Evolutionary conservation across 495 filamentous ascomycete species (phyloP).

Genomic region (Aspergillus kassunensis): DNA sequence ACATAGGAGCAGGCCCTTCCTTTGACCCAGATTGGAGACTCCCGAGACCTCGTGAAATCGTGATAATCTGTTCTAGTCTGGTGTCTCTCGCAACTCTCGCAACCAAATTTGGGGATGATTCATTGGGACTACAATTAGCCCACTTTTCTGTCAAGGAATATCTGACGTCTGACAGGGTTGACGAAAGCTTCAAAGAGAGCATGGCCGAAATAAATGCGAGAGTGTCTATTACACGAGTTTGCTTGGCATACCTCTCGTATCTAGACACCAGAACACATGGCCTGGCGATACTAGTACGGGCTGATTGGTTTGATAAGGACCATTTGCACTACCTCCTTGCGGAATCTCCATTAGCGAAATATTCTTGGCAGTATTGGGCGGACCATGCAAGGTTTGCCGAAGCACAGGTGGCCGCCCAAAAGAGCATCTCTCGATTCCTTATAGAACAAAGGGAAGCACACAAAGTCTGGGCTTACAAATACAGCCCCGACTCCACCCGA

Average conservation of each 20-base stretch:
- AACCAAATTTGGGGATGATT: background rate
- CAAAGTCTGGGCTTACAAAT: slow-evolving; percentile 11
- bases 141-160: slow-evolving; percentile 15
- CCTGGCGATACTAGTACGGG: too few relatives aligned
- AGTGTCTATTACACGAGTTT: slow-evolving; percentile 7
- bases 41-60: slow-evolving; percentile 10
- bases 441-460: slow-evolving; percentile 11
- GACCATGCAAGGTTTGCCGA: slow-evolving; percentile 21
- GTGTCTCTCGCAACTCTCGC: slow-evolving; percentile 7
- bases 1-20: background rate
- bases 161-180: slow-evolving; percentile 3
- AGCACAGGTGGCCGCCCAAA: slow-evolving; percentile 22
- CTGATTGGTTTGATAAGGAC: too few relatives aligned
- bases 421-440: slow-evolving; percentile 17
- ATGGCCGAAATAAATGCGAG: slow-evolving; percentile 5
- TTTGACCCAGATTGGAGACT: slow-evolving; percentile 11
- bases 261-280: background rate
- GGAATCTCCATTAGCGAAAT: slow-evolving; percentile 7
- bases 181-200: slow-evolving; percentile 2
- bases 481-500: background rate
- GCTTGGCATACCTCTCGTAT: slow-evolving; percentile 13
- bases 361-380: slow-evolving; percentile 10
- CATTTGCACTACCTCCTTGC: too few relatives aligned
- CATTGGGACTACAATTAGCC: slow-evolving; percentile 8
- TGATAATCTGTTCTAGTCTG: slow-evolving; percentile 8